These are phyloP conservation scores for Coccinonectria pachysandricola DNA, from an alignment of 2,329 filamentous ascomycete species.

Conservation along the genomic window DNA sequence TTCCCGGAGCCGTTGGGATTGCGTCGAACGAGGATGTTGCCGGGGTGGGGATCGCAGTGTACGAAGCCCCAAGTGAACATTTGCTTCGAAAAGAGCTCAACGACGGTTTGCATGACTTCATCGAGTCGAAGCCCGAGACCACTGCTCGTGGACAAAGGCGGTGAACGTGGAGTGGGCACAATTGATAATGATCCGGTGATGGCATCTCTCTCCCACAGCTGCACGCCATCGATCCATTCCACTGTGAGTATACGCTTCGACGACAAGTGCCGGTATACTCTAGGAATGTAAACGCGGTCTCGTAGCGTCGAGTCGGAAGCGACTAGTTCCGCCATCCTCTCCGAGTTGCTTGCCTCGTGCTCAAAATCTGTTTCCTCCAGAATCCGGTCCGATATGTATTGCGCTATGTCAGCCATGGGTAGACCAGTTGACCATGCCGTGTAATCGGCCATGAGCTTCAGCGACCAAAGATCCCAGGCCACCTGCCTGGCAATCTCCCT, in stretches of 20 bases:
- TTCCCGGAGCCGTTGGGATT: constrained; percentile 70
- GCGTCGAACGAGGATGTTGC: constrained; percentile 91
- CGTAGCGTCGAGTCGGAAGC: constrained; percentile 64
- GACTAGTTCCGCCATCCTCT: constrained; percentile 71
- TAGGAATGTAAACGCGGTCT: constrained; percentile 78
- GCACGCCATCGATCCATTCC: constrained; percentile 94
- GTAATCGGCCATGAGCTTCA: constrained; percentile 75
- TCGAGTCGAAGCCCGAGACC: constrained; percentile 74
- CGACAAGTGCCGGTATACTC: constrained; percentile 71
- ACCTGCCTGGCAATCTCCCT: constrained; percentile 85
- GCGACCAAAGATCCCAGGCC: constrained; percentile 90
- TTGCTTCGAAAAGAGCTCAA: constrained; percentile 92
- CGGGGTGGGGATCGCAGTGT: constrained; percentile 94
- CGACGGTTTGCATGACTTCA: constrained; percentile 92
- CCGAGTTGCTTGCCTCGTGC: constrained; percentile 82
- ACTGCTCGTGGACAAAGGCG: too few species aligned
- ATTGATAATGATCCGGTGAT: too few species aligned
- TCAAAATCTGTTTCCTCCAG: constrained; percentile 89
- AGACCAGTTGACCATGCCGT: constrained; percentile 84
- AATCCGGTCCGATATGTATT: constrained; percentile 83
- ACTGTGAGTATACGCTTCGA: constrained; percentile 81
- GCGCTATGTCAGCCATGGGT: constrained; percentile 83
- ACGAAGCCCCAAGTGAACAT: constrained; percentile 97
- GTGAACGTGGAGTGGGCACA: too few species aligned
- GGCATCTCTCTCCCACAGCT: constrained; percentile 82